Evolutionary conservation across 129 eudicot species (phyloP).

Genomic region (Centella asiatica): DNA sequence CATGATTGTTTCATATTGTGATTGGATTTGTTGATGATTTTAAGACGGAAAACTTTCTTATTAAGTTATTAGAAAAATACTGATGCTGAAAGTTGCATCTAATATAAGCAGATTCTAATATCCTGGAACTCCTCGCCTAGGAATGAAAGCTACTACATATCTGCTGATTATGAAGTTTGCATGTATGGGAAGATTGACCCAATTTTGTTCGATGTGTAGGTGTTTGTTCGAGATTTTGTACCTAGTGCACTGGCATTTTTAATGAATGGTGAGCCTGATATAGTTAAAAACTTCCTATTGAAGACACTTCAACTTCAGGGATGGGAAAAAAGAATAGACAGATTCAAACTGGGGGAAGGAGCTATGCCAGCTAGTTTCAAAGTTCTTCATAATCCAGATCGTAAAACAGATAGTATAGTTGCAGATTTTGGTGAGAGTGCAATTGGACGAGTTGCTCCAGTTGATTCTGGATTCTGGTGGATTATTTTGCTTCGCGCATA

Average conservation of each 20-base stretch:
- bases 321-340: conserved; percentile 89
- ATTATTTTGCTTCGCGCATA: conserved; percentile 94
- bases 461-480: conserved; percentile 99
- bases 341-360: conserved; percentile 95
- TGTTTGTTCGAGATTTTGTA: conserved; percentile 93
- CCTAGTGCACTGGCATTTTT: conserved; percentile 95
- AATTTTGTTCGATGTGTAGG: conserved; percentile 31
- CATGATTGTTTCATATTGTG: neutral
- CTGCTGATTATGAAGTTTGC: neutral
- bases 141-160: conserved; percentile 4
- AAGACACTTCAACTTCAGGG: conserved; percentile 94
- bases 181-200: neutral
- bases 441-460: conserved; percentile 97
- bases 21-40: neutral
- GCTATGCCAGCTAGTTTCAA: conserved; percentile 99
- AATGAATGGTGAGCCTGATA: conserved; percentile 98
- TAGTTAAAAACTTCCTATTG: conserved; percentile 75
- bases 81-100: neutral
- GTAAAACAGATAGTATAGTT: conserved; percentile 81
- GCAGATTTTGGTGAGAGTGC: conserved; percentile 99
- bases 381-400: conserved; percentile 86
- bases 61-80: no score
- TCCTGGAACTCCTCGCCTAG: neutral
- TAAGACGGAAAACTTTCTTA: neutral
- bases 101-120: neutral